Conservation (phyloP, 192 early-diverging fungal species). For the Chytriomyces sp. region DNA sequence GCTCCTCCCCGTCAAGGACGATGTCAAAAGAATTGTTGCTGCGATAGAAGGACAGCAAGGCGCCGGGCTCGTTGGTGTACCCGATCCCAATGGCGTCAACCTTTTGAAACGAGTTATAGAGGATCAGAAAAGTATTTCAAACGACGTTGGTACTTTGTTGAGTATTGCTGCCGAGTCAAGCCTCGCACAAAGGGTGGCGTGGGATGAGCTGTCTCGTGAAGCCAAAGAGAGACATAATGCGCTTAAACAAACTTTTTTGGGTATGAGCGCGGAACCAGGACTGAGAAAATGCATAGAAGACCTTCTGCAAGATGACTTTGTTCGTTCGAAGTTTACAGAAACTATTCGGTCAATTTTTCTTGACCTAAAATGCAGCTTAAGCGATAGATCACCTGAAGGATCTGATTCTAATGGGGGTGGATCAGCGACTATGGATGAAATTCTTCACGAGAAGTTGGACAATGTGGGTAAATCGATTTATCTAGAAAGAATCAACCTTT, state of each 20-base stretch:
- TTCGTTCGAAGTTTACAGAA: background rate
- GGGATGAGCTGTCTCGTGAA: background rate
- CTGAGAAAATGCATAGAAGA: background rate
- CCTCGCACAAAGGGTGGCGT: background rate
- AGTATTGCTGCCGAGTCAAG: conserved; percentile 12
- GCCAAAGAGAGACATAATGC: background rate
- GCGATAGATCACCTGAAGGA: too few relatives aligned
- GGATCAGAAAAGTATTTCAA: background rate
- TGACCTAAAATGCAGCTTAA: too few relatives aligned
- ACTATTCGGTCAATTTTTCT: background rate
- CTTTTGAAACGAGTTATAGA: too few relatives aligned
- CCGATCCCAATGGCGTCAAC: background rate
- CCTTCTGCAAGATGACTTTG: background rate
- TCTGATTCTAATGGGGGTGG: too few relatives aligned
- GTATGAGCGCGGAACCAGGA: background rate
- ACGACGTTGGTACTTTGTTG: conserved; percentile 5
- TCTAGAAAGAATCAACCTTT: background rate
- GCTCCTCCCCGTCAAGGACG: conserved; percentile 7
- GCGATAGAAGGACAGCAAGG: background rate
- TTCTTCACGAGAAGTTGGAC: conserved; percentile 19
- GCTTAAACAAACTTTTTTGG: too few relatives aligned
- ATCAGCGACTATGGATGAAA: conserved; percentile 3
- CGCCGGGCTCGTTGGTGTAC: background rate
- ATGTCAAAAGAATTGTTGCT: background rate
- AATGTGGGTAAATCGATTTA: conserved; percentile 5